Conservation (phyloP, 805 yeast species). For the Torulaspora microellipsoides region DNA sequence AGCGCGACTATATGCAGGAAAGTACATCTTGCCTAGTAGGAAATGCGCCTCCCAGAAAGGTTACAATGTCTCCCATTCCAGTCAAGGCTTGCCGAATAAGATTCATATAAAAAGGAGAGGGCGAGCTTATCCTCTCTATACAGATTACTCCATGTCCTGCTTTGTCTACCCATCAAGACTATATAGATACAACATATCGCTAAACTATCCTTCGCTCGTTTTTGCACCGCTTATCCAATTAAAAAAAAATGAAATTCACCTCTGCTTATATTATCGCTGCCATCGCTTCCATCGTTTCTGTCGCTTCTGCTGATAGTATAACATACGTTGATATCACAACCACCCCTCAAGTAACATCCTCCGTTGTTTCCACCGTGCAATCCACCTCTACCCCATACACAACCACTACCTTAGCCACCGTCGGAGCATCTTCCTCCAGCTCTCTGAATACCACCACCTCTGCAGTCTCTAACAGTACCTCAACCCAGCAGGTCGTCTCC, state of each 20-base stretch:
- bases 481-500: constrained; percentile 5
- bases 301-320: constrained; percentile 28
- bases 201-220: too few species aligned
- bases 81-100: too few species aligned
- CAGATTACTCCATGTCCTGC: too few species aligned
- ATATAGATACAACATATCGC: too few species aligned
- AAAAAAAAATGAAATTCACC: constrained; percentile 12
- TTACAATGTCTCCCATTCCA: too few species aligned
- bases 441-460: constrained; percentile 6
- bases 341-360: constrained; percentile 46
- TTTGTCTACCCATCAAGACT: too few species aligned
- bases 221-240: too few species aligned
- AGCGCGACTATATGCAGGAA: too few species aligned
- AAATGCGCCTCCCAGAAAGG: too few species aligned
- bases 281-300: constrained; percentile 8
- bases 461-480: constrained; percentile 3
- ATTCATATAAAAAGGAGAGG: too few species aligned
- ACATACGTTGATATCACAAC: constrained; percentile 46
- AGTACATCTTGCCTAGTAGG: too few species aligned
- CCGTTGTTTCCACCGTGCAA: constrained; percentile 42
- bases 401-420: constrained; percentile 29
- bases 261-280: constrained; percentile 19
- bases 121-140: too few species aligned
- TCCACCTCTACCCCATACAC: constrained; percentile 39
- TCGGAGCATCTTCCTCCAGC: constrained; percentile 4